phyloP scores from a whole-genome alignment of 78 protist species.

The Acrasis kona region DNA sequence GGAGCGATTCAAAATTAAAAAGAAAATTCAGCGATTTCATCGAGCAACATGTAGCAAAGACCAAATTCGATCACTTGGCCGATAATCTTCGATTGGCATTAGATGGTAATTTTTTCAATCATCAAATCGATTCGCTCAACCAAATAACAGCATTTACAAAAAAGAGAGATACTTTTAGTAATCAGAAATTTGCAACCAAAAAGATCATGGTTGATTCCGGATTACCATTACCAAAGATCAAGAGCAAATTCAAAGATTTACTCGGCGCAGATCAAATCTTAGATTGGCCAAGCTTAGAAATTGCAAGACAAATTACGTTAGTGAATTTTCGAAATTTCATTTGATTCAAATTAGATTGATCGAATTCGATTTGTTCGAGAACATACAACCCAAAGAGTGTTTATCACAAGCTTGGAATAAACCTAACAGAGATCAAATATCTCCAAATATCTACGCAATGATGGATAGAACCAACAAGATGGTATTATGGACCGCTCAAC shows the following conservation, averaged over 20 bases:
- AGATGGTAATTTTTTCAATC: background rate
- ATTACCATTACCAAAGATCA: background rate
- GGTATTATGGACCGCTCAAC: slow-evolving; percentile 47
- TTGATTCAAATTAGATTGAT: slow-evolving; percentile 14
- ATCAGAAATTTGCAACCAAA: background rate
- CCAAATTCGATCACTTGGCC: background rate
- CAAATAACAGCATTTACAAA: background rate
- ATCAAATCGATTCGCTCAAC: background rate
- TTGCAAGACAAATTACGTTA: background rate
- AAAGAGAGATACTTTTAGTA: background rate
- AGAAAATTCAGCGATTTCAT: background rate
- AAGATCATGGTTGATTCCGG: background rate
- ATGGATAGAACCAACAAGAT: slow-evolving; percentile 26
- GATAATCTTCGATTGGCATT: background rate
- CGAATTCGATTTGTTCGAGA: slow-evolving; percentile 1
- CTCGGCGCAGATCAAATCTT: background rate
- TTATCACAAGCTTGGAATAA: slow-evolving; percentile 25
- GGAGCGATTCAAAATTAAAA: background rate
- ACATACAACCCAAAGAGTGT: slow-evolving; percentile 16
- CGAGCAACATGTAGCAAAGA: background rate
- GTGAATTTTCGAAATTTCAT: background rate
- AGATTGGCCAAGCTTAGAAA: background rate
- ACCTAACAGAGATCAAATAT: background rate
- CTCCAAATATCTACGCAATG: slow-evolving; percentile 23
- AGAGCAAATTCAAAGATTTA: background rate